Percentiles rank a stretch among this genome's conserved stretches.
These are phyloP conservation scores for Areca catechu DNA, from an alignment of 176 grass and related monocot genomes.

Conservation along the genomic window DNA sequence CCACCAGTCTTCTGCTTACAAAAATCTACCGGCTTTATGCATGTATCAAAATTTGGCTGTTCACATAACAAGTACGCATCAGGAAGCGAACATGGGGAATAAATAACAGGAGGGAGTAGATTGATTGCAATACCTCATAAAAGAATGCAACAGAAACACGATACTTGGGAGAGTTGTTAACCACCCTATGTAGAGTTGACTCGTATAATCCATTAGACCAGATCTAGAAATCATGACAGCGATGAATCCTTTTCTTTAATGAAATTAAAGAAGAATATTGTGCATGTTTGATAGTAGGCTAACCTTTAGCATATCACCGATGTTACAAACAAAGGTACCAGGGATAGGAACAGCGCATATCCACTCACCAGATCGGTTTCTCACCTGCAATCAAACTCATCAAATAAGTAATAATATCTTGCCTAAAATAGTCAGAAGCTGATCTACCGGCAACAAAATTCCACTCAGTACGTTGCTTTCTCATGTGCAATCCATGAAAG, in stretches of 20 bases:
- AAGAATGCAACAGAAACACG: conserved; percentile 83
- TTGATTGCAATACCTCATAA: conserved; percentile 45
- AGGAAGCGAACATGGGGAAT: background rate
- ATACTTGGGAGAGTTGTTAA: conserved; percentile 62
- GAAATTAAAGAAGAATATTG: too few relatives aligned
- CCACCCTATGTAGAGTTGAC: conserved; percentile 70
- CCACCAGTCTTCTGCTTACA: conserved; percentile 57
- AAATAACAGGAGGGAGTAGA: background rate
- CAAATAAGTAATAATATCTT: too few relatives aligned
- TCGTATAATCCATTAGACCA: conserved; percentile 91
- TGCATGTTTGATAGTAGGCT: background rate
- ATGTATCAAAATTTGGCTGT: conserved; percentile 77
- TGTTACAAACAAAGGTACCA: conserved; percentile 89
- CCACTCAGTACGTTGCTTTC: too few relatives aligned
- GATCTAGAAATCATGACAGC: conserved; percentile 31
- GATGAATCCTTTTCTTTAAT: background rate
- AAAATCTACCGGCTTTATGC: conserved; percentile 48
- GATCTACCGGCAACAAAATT: too few relatives aligned
- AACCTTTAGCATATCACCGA: conserved; percentile 93
- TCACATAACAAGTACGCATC: background rate
- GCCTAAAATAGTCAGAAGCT: too few relatives aligned
- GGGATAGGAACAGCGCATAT: conserved; percentile 67
- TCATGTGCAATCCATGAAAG: too few relatives aligned
- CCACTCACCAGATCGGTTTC: conserved; percentile 78
- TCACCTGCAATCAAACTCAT: conserved; percentile 36